Base-by-base conservation (phyloP, 2,329 filamentous ascomycete species). In the Alternaria panax region DNA sequence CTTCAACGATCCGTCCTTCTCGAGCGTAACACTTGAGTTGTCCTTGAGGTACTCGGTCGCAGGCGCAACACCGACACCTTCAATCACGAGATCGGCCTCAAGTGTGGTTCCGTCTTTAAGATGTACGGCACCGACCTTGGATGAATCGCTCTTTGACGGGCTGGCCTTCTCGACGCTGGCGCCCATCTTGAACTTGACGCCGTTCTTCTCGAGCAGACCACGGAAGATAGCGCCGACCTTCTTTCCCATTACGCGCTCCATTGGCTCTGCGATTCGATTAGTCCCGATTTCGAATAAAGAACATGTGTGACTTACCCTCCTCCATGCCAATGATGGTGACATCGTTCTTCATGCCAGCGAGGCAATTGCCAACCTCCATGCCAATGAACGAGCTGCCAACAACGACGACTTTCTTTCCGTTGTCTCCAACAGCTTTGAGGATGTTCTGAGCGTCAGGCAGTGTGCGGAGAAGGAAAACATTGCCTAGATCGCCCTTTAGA, bases 381-480 rank as follows among this genome's bases (percentile, higher is more conserved):
- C 95, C 95, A 73, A 99, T 99, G 79, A 99, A 99, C 0, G 92
- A 96, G 59, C 91, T 94, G 40, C 95, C 95, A 54, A 99, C 84
- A 14, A 99, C 85, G 46, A 97, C 92, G 66, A 99, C 88, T 79
- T 97, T 97, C 85, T 97, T 97, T 59, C 91, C 90, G 42, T 92
- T 87, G 28, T 86, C 81, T 7, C 92, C 92, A 46, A 96, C 91
- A 7, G 92, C 92, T 1, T 83, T 84, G 25, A 92, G 84, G 66
- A 99, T 97, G 59, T 84, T 85, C 75, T 93, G 87, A 0, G 89
- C 87, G 73, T 98, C 89, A 41, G 89, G 85, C n/a, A 96, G 83
- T 11, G 84, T 89, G 54, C 95, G 88, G 11, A 99, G 85, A 1
- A 90, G 85, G 80, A 97, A 98, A 66, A 98, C 90, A 74, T 98